Evolutionary conservation across 768 basidiomycete genomes (phyloP), one percentile per base, ranked within the genome.

Genomic region (Dacryopinax primogenitus): DNA sequence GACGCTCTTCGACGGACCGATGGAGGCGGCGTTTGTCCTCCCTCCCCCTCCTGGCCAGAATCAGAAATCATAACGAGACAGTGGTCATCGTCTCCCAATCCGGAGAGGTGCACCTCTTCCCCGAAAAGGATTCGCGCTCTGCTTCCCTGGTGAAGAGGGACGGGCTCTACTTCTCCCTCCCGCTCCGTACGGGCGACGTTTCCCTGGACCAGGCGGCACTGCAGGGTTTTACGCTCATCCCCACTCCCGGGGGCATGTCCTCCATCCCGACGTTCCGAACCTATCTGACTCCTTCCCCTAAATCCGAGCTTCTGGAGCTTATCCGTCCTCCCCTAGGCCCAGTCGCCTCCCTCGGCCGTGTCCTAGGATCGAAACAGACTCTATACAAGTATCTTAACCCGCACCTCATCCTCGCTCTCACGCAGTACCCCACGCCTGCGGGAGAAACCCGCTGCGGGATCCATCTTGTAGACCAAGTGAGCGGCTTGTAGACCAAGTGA

Each of bases 321-420:
- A 32, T 58, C 70, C 77, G 66, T 80, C 79, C 64, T 0, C 33
- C 63, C 21, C 63, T 65, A 39, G 74, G 70, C 18, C 82, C 84
- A 0, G 77, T 91, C 34, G 92, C 93, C 0, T 88, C 86, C 1
- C 75, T 87, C 33, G 95, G 94, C 2, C 86, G 86, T 70, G 92
- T 95, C 2, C 78, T 91, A 2, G 93, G 90, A 1, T 87, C 94
- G 74, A 84, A 92, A 63, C 85, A 84, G 36, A 93, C 92, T 33
- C 73, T 97, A 66, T 95, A 96, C 80, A 97, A 97, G 76, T 95
- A 96, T 71, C 80, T 97, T 67, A 95, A 95, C 72, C 87, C 87
- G 7, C 84, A 90, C 69, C 69, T 93, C 34, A 78, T 86, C 62
- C 82, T 83, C 7, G 77, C 91, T 36, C 75, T 86, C 33, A 90